Conservation (phyloP, 306 rosid genomes). For the Dicorynia guianensis region DNA sequence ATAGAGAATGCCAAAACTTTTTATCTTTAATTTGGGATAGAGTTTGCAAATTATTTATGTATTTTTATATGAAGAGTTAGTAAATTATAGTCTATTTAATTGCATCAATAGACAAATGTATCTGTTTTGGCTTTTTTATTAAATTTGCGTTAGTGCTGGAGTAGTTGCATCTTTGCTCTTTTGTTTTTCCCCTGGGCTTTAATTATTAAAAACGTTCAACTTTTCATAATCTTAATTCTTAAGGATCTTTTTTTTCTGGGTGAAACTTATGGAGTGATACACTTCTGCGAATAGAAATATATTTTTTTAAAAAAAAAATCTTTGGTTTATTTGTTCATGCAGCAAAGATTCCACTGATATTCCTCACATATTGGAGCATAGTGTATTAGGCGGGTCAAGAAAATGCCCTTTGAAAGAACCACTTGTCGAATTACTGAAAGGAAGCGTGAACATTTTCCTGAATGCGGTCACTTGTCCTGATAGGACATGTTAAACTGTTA, state of each 20-base stretch:
- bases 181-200: neutral
- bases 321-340: constrained; percentile 35
- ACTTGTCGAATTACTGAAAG: constrained; percentile 89
- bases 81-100: too few species aligned
- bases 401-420: constrained; percentile 96
- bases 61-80: too few species aligned
- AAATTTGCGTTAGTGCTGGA: neutral
- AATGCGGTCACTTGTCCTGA: constrained; percentile 98
- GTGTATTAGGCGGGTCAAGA: constrained; percentile 93
- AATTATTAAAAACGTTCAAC: too few species aligned
- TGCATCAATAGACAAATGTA: neutral
- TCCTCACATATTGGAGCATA: constrained; percentile 97
- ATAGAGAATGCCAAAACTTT: neutral
- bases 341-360: constrained; percentile 96
- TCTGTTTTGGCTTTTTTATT: neutral
- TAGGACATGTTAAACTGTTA: constrained; percentile 95
- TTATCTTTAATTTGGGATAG: too few species aligned
- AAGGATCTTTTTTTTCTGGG: neutral
- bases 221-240: too few species aligned
- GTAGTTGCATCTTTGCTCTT: neutral
- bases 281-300: neutral
- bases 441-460: constrained; percentile 90
- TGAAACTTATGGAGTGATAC: neutral
- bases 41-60: neutral
- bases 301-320: neutral